Evolutionary conservation across 2,329 filamentous ascomycete genomes (phyloP).

Genomic region (Botrytis paeoniae): DNA sequence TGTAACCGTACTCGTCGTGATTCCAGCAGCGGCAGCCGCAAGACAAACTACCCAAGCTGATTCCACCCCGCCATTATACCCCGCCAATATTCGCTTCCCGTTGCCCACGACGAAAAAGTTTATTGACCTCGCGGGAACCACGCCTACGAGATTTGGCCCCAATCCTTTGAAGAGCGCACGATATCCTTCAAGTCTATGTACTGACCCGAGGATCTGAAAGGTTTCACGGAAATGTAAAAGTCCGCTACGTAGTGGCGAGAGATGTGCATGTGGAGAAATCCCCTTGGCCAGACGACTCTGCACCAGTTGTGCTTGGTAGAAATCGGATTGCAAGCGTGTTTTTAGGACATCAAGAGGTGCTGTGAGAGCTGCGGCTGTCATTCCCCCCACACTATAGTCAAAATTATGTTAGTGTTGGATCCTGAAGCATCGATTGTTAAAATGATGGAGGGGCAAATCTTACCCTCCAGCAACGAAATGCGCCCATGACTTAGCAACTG

Average conservation of each 20-base stretch:
- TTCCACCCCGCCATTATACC: conserved; percentile 70
- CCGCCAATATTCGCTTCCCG: conserved; percentile 76
- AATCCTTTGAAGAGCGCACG: conserved; percentile 90
- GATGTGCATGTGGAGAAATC: conserved; percentile 49
- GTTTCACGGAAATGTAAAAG: conserved; percentile 80
- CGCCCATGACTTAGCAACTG: conserved; percentile 77
- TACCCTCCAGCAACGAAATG: conserved; percentile 91
- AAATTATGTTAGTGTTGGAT: conserved; percentile 18
- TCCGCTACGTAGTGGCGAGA: conserved; percentile 64
- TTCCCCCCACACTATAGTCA: conserved; percentile 69
- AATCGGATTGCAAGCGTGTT: conserved; percentile 89
- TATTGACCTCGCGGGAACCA: conserved; percentile 85
- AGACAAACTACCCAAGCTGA: conserved; percentile 74
- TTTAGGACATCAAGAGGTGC: conserved; percentile 92
- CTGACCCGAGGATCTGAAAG: conserved; percentile 76
- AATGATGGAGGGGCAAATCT: conserved; percentile 36
- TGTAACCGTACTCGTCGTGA: conserved; percentile 84
- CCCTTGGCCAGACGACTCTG: conserved; percentile 58
- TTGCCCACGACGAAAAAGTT: conserved; percentile 95
- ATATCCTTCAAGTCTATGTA: conserved; percentile 78
- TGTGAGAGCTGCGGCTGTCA: conserved; percentile 89
- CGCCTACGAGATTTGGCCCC: conserved; percentile 84
- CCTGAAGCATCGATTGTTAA: not conserved
- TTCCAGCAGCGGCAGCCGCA: conserved; percentile 73
- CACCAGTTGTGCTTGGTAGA: conserved; percentile 81